phyloP scores from a whole-genome alignment of 1,284 basidiomycete species.

The Meira miltonrushii region DNA sequence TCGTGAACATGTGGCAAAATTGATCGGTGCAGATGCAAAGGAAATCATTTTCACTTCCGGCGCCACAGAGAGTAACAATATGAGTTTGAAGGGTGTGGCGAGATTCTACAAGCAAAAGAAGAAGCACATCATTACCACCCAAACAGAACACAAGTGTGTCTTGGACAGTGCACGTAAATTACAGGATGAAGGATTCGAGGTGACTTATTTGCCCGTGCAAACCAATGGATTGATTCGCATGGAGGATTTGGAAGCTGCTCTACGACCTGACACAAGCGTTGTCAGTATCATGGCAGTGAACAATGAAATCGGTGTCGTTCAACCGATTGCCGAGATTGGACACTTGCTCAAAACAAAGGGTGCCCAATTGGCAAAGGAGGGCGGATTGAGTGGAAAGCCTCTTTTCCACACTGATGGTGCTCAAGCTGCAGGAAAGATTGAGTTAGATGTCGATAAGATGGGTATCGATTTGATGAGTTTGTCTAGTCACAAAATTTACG shows the following conservation, averaged over 20 bases:
- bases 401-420: slow-evolving; percentile 98
- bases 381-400: slow-evolving; percentile 55
- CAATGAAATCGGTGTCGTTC: slow-evolving; percentile 98
- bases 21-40: slow-evolving; percentile 90
- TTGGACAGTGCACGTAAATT: slow-evolving; percentile 94
- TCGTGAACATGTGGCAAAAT: slow-evolving; percentile 78
- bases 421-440: slow-evolving; percentile 71
- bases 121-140: slow-evolving; percentile 60
- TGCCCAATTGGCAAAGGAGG: slow-evolving; percentile 64
- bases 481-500: slow-evolving; percentile 96
- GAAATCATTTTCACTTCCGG: slow-evolving; percentile 99
- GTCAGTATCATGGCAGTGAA: slow-evolving; percentile 98
- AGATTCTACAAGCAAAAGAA: slow-evolving; percentile 61
- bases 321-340: slow-evolving; percentile 93
- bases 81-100: slow-evolving; percentile 94
- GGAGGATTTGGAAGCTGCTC: slow-evolving; percentile 69
- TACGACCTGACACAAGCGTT: slow-evolving; percentile 74
- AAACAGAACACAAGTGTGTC: slow-evolving; percentile 92
- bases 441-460: slow-evolving; percentile 80
- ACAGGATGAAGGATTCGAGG: slow-evolving; percentile 92
- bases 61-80: slow-evolving; percentile 97
- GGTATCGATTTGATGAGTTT: slow-evolving; percentile 94
- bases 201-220: slow-evolving; percentile 93
- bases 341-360: slow-evolving; percentile 61
- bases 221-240: slow-evolving; percentile 77